These are phyloP conservation scores for Cryphonectria parasitica DNA, from an alignment of 2,329 filamentous ascomycete species.

Conservation along the genomic window DNA sequence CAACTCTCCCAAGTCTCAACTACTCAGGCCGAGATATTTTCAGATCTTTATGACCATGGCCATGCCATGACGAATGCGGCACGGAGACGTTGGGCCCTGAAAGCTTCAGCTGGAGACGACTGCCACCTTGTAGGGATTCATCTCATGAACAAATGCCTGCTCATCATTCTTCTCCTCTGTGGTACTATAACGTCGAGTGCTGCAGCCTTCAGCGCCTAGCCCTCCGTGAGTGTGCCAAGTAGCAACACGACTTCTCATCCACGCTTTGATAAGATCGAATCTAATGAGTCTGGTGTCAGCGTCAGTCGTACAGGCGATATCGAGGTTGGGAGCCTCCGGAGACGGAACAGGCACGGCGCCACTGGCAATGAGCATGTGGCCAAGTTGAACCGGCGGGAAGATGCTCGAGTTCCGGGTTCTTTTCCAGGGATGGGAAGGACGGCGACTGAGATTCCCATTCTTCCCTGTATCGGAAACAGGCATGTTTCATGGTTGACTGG, in stretches of 20 bases:
- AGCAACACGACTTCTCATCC: background rate
- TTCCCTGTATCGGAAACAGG: conserved; percentile 34
- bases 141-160: background rate
- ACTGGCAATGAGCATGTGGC: background rate
- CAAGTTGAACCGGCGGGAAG: conserved; percentile 28
- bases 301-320: background rate
- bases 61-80: background rate
- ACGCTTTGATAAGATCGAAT: background rate
- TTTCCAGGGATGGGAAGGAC: conserved; percentile 32
- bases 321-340: background rate
- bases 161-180: background rate
- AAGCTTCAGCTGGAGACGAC: background rate
- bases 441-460: conserved; percentile 6
- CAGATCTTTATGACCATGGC: background rate
- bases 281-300: background rate
- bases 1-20: background rate
- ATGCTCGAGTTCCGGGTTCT: conserved; percentile 53
- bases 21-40: background rate
- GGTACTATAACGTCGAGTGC: background rate
- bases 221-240: background rate
- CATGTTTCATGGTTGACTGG: conserved; percentile 36
- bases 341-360: background rate
- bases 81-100: background rate
- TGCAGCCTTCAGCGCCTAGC: background rate
- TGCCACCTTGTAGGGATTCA: background rate